phyloP scores from a whole-genome alignment of 2,329 filamentous ascomycete species.

The Colletotrichum sublineola region DNA sequence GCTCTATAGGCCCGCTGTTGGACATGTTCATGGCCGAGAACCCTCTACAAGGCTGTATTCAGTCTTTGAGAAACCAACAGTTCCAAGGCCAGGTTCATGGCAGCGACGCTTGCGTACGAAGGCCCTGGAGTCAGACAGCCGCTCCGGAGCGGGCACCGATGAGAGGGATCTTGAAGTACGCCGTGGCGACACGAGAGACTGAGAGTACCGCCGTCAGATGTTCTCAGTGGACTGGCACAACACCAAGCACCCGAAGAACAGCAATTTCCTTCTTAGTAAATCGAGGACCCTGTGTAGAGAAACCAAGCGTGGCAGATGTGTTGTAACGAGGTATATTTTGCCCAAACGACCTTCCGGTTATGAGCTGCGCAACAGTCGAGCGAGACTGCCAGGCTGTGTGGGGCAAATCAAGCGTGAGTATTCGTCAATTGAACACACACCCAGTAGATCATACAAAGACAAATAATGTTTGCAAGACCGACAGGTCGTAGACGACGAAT shows the following conservation, averaged over 20 bases:
- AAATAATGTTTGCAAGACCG: not conserved
- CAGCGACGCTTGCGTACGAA: not conserved
- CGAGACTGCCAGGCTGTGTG: slow-evolving; percentile 7
- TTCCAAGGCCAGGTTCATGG: slow-evolving; percentile 1
- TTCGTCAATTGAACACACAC: not conserved
- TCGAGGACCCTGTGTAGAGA: not conserved
- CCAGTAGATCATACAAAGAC: not conserved
- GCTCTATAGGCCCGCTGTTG: slow-evolving; percentile 37
- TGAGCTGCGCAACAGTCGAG: slow-evolving; percentile 8
- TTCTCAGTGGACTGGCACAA: not conserved
- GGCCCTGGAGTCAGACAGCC: not conserved
- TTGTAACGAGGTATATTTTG: slow-evolving; percentile 1
- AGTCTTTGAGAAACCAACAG: not conserved
- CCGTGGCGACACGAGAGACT: not conserved
- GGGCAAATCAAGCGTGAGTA: not conserved
- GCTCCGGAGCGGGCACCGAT: not conserved
- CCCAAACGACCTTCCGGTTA: not conserved
- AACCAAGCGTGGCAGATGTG: slow-evolving; percentile 10
- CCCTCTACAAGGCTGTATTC: not conserved
- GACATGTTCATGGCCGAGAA: slow-evolving; percentile 30
- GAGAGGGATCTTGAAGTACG: not conserved
- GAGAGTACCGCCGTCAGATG: not conserved
- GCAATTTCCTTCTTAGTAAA: not conserved
- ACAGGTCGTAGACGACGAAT: not conserved
- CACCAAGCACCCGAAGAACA: not conserved